phyloP scores from a whole-genome alignment of 108 stramenopile genomes.

The Fragilariopsis cylindrus region DNA sequence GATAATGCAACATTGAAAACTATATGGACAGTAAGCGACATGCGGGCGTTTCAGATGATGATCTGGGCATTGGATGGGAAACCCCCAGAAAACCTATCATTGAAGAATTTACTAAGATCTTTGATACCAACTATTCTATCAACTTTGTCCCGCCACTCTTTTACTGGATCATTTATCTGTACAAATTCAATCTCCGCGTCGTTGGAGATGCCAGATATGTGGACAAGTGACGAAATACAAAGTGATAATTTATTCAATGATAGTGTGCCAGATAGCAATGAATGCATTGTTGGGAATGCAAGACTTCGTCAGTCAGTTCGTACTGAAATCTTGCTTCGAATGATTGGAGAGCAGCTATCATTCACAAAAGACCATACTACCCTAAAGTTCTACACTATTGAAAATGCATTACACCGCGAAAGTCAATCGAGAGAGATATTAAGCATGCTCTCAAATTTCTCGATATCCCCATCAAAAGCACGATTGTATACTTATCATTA shows the following conservation, averaged over 20 bases:
- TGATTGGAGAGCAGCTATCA: conserved; percentile 29
- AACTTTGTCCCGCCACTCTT: conserved; percentile 46
- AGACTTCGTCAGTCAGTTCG: conserved; percentile 25
- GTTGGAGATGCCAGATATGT: conserved; percentile 58
- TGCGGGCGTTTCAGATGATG: conserved; percentile 85
- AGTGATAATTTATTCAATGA: neutral
- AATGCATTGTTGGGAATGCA: conserved; percentile 11
- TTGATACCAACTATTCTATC: conserved; percentile 57
- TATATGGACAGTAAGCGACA: conserved; percentile 55
- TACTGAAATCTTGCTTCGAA: conserved; percentile 32
- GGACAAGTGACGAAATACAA: conserved; percentile 34
- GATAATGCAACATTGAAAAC: conserved; percentile 36
- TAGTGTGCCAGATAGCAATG: neutral
- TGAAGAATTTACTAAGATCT: conserved; percentile 42
- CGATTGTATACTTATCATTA: conserved; percentile 12
- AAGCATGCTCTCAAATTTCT: conserved; percentile 36
- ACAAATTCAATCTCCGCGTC: conserved; percentile 39
- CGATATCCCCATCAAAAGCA: conserved; percentile 2
- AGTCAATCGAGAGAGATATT: conserved; percentile 57
- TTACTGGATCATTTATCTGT: conserved; percentile 65
- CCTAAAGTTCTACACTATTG: conserved; percentile 56
- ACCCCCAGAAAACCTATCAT: conserved; percentile 20
- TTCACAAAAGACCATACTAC: neutral
- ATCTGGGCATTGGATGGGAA: conserved; percentile 77
- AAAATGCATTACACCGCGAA: conserved; percentile 66